phyloP scores from a whole-genome alignment of 768 basidiomycete species.

The Saitozyma podzolica region DNA sequence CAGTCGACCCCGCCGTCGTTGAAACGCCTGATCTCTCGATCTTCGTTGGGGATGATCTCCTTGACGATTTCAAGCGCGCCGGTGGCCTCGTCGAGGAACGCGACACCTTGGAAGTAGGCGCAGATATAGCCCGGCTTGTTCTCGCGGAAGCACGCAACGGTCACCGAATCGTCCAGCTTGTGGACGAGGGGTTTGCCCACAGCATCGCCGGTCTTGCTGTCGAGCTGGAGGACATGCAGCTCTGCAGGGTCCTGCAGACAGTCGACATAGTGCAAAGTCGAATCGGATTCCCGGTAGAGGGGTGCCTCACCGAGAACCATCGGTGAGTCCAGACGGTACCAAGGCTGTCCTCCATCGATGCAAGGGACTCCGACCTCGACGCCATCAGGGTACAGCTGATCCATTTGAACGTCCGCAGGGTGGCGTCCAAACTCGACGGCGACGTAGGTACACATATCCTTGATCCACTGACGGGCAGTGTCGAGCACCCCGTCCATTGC shows the following conservation, averaged over 20 bases:
- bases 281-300: slow-evolving; percentile 21
- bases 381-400: no score
- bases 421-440: no score
- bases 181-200: slow-evolving; percentile 9
- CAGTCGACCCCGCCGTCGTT: slow-evolving; percentile 28
- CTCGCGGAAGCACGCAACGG: slow-evolving; percentile 25
- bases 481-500: no score
- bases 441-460: no score
- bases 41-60: slow-evolving; percentile 25
- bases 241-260: slow-evolving; percentile 28
- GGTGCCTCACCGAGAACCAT: no score
- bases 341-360: no score
- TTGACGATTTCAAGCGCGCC: slow-evolving; percentile 22
- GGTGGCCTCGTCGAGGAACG: slow-evolving; percentile 19
- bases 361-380: no score
- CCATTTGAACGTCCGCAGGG: no score
- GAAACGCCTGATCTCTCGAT: slow-evolving; percentile 19
- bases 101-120: slow-evolving; percentile 24
- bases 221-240: slow-evolving; percentile 20
- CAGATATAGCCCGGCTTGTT: slow-evolving; percentile 23
- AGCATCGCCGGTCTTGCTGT: slow-evolving; percentile 12
- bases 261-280: slow-evolving; percentile 26
- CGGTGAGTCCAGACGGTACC: no score
- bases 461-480: no score
- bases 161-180: slow-evolving; percentile 23